phyloP scores from a whole-genome alignment of 805 yeast species.

The Starmerella powellii region DNA sequence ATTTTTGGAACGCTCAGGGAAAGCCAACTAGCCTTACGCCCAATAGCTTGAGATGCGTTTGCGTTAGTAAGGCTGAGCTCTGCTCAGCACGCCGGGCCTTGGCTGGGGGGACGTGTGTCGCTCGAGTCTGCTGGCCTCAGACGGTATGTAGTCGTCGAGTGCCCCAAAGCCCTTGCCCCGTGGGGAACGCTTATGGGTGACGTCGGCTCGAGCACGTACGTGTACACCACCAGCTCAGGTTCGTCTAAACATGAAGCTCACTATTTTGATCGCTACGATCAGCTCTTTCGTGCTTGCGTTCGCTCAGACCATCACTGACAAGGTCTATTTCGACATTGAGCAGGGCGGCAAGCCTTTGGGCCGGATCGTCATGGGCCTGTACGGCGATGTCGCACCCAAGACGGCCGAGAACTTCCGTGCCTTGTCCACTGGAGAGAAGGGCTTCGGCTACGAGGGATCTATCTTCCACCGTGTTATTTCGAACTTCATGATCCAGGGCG shows the following conservation, averaged over 20 bases:
- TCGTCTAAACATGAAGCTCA: conserved; percentile 15
- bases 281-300: conserved; percentile 13
- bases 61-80: too few relatives aligned
- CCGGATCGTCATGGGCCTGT: conserved; percentile 73
- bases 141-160: too few relatives aligned
- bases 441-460: conserved; percentile 52
- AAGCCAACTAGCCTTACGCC: too few relatives aligned
- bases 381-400: conserved; percentile 75
- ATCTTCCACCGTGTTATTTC: conserved; percentile 64
- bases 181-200: too few relatives aligned
- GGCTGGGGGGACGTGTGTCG: too few relatives aligned
- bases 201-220: too few relatives aligned
- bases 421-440: conserved; percentile 61
- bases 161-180: too few relatives aligned
- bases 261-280: conserved; percentile 7
- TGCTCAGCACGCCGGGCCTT: too few relatives aligned
- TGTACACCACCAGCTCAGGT: background rate
- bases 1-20: too few relatives aligned
- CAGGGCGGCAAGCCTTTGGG: conserved; percentile 73
- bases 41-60: too few relatives aligned
- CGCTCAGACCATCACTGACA: conserved; percentile 48
- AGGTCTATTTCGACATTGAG: conserved; percentile 73
- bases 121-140: too few relatives aligned
- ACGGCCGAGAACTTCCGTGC: conserved; percentile 83
- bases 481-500: conserved; percentile 76